Percentiles rank a stretch among this genome's conserved stretches.
These are phyloP conservation scores for Phaeoacremonium minimum DNA, from an alignment of 2,329 filamentous ascomycete species.

Conservation along the genomic window DNA sequence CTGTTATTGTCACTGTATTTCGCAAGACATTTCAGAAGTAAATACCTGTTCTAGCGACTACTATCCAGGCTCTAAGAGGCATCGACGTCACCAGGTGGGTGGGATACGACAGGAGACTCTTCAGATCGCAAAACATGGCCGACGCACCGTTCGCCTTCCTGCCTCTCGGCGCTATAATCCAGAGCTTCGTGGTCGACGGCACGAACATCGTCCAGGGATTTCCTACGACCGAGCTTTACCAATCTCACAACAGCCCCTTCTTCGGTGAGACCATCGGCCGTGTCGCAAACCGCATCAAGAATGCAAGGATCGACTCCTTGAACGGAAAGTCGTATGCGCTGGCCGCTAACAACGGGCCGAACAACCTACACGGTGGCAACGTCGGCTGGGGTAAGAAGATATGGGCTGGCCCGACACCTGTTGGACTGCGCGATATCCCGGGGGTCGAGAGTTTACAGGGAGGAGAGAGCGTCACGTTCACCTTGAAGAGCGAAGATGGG, in stretches of 20 bases:
- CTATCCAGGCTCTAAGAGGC: background rate
- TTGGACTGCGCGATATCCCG: conserved; percentile 46
- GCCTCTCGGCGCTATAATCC: conserved; percentile 73
- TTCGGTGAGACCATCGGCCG: conserved; percentile 94
- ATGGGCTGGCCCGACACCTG: conserved; percentile 67
- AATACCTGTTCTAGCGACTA: background rate
- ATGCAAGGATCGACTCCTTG: conserved; percentile 65
- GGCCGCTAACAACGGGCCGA: conserved; percentile 70
- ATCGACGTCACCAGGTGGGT: background rate
- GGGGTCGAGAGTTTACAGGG: conserved; percentile 49
- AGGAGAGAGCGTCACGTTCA: conserved; percentile 64
- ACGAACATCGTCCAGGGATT: conserved; percentile 89
- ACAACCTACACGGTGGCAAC: conserved; percentile 69
- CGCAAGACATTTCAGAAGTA: background rate
- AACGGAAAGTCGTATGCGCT: conserved; percentile 70
- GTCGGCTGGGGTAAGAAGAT: conserved; percentile 78
- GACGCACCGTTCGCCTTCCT: conserved; percentile 60
- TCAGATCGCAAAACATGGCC: conserved; percentile 26
- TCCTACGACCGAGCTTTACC: conserved; percentile 70
- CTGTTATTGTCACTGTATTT: no score
- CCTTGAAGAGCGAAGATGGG: conserved; percentile 66
- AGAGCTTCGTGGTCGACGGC: conserved; percentile 73
- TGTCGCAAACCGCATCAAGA: conserved; percentile 74
- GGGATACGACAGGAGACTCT: background rate
- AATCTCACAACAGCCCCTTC: conserved; percentile 68